These are phyloP conservation scores for Dinochytrium kinnereticum DNA, from an alignment of 371 early-diverging fungal species.

Conservation along the genomic window DNA sequence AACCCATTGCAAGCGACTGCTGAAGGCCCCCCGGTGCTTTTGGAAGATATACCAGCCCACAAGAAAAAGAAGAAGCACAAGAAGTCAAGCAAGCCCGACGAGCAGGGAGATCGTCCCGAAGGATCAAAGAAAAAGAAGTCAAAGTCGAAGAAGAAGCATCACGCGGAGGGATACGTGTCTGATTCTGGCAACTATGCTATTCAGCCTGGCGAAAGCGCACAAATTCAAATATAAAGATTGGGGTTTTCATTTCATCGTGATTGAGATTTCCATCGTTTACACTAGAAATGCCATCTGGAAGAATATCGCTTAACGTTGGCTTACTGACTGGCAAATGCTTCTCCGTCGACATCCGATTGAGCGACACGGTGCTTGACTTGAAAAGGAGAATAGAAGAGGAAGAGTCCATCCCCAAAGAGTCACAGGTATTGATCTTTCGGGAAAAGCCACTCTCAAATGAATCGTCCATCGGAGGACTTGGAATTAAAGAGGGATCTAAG, in stretches of 20 bases:
- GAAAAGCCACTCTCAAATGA: slow-evolving; percentile 42
- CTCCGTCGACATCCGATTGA: slow-evolving; percentile 29
- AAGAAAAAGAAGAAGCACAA: slow-evolving; percentile 39
- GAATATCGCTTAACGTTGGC: slow-evolving; percentile 39
- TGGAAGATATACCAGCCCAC: background rate
- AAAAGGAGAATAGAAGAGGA: slow-evolving; percentile 46
- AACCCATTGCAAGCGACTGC: background rate
- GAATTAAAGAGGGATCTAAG: slow-evolving; percentile 42
- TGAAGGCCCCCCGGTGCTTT: background rate
- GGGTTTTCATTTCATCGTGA: background rate
- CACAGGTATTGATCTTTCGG: slow-evolving; percentile 48
- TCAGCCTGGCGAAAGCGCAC: background rate
- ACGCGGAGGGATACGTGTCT: background rate
- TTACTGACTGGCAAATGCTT: slow-evolving; percentile 48
- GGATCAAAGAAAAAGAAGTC: slow-evolving; percentile 22
- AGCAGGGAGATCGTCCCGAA: background rate
- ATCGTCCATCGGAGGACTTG: slow-evolving; percentile 32
- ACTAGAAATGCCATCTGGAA: background rate
- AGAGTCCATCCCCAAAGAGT: slow-evolving; percentile 43
- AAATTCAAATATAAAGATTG: background rate
- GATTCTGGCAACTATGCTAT: background rate
- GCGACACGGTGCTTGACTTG: slow-evolving; percentile 46
- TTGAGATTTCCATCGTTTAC: background rate
- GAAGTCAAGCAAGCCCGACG: slow-evolving; percentile 26
- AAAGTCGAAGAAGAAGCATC: slow-evolving; percentile 17